phyloP scores from a whole-genome alignment of 2,329 filamentous ascomycete species.

The Chaetomium strumarium region DNA sequence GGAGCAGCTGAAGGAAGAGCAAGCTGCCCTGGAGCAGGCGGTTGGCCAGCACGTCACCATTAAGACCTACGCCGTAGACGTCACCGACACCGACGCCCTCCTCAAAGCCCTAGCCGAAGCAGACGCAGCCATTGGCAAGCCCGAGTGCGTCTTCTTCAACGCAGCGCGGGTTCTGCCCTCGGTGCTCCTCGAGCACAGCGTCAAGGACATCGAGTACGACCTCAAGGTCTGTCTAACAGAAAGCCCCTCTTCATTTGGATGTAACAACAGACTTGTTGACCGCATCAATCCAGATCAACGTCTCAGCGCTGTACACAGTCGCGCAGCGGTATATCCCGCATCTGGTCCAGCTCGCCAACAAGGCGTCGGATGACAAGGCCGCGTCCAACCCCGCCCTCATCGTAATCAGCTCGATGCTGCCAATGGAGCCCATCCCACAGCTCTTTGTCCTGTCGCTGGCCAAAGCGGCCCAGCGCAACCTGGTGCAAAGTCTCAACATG shows the following conservation, averaged over 20 bases:
- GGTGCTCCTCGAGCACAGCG: slow-evolving; percentile 35
- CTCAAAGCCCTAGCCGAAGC: slow-evolving; percentile 35
- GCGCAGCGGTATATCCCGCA: slow-evolving; percentile 42
- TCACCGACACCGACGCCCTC: slow-evolving; percentile 36
- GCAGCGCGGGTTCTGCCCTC: slow-evolving; percentile 42
- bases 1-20: slow-evolving; percentile 35
- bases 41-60: slow-evolving; percentile 30
- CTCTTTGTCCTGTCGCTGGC: slow-evolving; percentile 44
- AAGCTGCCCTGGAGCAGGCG: slow-evolving; percentile 36
- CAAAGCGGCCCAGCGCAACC: slow-evolving; percentile 46
- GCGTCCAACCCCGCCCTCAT: slow-evolving; percentile 39
- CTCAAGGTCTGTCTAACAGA: slow-evolving; percentile 36
- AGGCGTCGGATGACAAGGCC: slow-evolving; percentile 23
- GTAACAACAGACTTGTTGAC: neutral
- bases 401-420: slow-evolving; percentile 44
- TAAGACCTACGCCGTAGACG: slow-evolving; percentile 39
- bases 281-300: slow-evolving; percentile 34
- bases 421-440: slow-evolving; percentile 39
- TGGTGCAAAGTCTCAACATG: slow-evolving; percentile 39
- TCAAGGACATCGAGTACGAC: slow-evolving; percentile 43
- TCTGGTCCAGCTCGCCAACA: slow-evolving; percentile 31
- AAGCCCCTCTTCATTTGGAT: neutral
- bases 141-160: slow-evolving; percentile 48
- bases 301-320: slow-evolving; percentile 42
- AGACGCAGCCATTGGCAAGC: slow-evolving; percentile 35